phyloP scores from a whole-genome alignment of 2,329 filamentous ascomycete species.

The Cladobotryum protrusum region DNA sequence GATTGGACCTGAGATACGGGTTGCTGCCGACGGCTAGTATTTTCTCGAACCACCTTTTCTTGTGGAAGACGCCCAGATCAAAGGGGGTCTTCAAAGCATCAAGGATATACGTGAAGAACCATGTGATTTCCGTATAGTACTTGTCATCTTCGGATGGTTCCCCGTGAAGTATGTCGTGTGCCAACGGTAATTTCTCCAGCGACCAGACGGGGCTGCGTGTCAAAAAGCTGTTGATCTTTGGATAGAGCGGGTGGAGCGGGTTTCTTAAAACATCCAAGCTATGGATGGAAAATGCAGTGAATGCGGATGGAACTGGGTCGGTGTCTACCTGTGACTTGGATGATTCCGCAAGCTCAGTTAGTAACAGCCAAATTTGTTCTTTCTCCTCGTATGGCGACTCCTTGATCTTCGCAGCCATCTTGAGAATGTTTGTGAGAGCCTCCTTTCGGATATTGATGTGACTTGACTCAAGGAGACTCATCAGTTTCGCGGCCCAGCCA shows the following conservation, averaged over 20 bases:
- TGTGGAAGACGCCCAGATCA: conserved; percentile 57
- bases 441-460: conserved; percentile 73
- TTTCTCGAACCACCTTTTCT: conserved; percentile 65
- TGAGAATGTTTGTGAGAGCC: conserved; percentile 62
- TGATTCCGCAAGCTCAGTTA: conserved; percentile 76
- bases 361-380: conserved; percentile 70
- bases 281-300: conserved; percentile 68
- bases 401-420: conserved; percentile 56
- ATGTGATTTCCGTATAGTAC: conserved; percentile 66
- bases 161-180: conserved; percentile 54
- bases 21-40: conserved; percentile 64
- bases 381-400: conserved; percentile 69
- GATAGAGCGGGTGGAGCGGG: conserved; percentile 76
- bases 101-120: conserved; percentile 67
- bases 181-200: conserved; percentile 65
- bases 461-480: conserved; percentile 69
- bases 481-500: conserved; percentile 61
- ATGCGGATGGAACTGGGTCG: conserved; percentile 62
- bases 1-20: conserved; percentile 52
- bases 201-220: conserved; percentile 73
- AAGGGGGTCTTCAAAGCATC: conserved; percentile 54
- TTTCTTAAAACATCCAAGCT: conserved; percentile 65
- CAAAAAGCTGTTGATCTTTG: conserved; percentile 79
- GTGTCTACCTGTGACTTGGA: conserved; percentile 48
- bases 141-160: conserved; percentile 67